Percentiles rank a stretch among this genome's conserved stretches.
Evolutionary conservation across 352 stramenopile species (phyloP).

Genomic region (Lagenidium giganteum): DNA sequence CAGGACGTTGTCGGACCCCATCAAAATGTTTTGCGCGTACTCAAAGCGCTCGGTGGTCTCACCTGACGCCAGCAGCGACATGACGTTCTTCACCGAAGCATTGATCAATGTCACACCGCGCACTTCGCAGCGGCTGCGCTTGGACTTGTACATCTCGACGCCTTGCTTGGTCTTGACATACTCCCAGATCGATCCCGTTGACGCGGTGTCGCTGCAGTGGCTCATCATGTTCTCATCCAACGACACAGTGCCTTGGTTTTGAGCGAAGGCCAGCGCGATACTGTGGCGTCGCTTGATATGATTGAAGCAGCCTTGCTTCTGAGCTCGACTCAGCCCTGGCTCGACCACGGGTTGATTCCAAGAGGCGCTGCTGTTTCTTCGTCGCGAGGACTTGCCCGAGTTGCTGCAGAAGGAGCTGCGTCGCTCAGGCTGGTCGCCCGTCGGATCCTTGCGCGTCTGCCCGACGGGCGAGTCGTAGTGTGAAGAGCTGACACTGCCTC

Average conservation of each 20-base stretch:
- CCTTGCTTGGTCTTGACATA: conserved; percentile 60
- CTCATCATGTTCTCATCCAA: conserved; percentile 7
- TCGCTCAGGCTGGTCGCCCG: no score
- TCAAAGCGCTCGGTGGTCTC: conserved; percentile 53
- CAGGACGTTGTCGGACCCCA: conserved; percentile 56
- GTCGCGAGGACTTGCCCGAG: no score
- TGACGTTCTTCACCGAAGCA: conserved; percentile 79
- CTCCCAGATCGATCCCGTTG: conserved; percentile 45
- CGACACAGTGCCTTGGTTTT: conserved; percentile 1
- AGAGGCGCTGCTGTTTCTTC: no score
- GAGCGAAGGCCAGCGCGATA: conserved; percentile 65
- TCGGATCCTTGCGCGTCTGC: no score
- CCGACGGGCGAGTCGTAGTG: no score
- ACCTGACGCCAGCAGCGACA: conserved; percentile 54
- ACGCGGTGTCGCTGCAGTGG: conserved; percentile 1
- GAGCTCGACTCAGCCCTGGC: conserved; percentile 37
- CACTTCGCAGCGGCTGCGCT: conserved; percentile 66
- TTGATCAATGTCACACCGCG: conserved; percentile 69
- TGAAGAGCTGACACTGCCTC: no score
- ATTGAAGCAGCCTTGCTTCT: conserved; percentile 78
- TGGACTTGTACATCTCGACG: conserved; percentile 68
- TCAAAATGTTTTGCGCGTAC: conserved; percentile 51
- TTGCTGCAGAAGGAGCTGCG: no score
- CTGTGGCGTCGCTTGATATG: conserved; percentile 78
- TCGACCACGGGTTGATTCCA: no score